Conservation (phyloP, 495 filamentous ascomycete genomes). For the Penicillium salamii region DNA sequence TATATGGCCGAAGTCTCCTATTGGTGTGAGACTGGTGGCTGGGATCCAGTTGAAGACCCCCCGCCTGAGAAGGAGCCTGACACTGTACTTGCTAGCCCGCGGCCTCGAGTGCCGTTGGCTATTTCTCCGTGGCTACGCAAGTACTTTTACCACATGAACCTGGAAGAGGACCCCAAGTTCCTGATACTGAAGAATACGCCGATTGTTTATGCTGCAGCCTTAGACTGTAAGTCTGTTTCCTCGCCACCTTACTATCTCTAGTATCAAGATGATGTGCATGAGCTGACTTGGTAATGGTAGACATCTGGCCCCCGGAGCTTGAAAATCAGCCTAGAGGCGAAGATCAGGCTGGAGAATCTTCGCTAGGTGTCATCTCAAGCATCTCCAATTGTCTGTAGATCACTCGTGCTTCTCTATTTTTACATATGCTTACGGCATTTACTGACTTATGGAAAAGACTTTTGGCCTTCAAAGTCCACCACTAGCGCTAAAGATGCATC, state of each 20-base stretch:
- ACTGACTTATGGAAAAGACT: conserved; percentile 9
- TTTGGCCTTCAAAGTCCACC: conserved; percentile 6
- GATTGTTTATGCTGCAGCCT: conserved; percentile 12
- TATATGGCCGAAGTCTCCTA: conserved; percentile 14
- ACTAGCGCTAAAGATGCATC: neutral
- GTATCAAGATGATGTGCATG: neutral
- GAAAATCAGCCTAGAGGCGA: neutral
- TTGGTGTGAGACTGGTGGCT: neutral
- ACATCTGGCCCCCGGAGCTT: conserved; percentile 13
- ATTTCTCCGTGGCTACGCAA: conserved; percentile 10
- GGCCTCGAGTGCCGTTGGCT: conserved; percentile 13
- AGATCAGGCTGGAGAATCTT: conserved; percentile 4
- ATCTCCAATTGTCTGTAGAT: neutral
- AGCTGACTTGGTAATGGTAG: conserved; percentile 13
- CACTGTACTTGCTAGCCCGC: conserved; percentile 6
- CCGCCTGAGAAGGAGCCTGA: conserved; percentile 3
- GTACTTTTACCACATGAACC: neutral
- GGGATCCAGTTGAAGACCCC: conserved; percentile 16
- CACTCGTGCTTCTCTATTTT: neutral
- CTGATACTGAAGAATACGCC: conserved; percentile 9
- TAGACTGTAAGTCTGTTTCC: conserved; percentile 12
- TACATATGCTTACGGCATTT: conserved; percentile 3
- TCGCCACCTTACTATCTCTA: conserved; percentile 1
- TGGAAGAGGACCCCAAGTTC: neutral
- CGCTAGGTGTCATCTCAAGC: neutral